Base-by-base conservation (phyloP, 345 rosid genomes). In the Eucalyptus fibrosa region DNA sequence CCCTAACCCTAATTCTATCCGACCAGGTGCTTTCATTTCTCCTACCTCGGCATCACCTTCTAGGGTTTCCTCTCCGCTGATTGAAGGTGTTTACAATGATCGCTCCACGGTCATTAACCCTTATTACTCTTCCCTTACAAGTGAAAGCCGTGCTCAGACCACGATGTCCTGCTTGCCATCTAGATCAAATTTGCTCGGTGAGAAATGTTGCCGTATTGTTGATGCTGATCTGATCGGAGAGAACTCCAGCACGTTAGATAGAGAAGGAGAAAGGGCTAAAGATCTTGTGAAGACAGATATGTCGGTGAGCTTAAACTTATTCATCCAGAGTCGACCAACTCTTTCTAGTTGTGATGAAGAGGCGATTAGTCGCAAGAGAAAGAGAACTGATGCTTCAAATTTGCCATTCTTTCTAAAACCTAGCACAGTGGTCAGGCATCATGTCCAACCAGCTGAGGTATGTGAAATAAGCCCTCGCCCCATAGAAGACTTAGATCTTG, bases 401-500 rank as follows among this genome's bases (percentile, higher is more conserved):
- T 60, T 93, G 86, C 96, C 96, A 21, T 92, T 94, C 86, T 92
- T 93, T 69, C 65, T 91, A 50, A 91, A 91, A 90, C 92, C 96
- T 67, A 89, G 92, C 88, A 89, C 96, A 32, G 88, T 90, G 81
- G 92, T 91, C 86, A 91, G 88, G 89, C 92, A 90, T 90, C 91
- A 77, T 77, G 30, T 92, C 34, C 90, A 87, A 89, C 89, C 91
- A 37, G 37, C 40, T 65, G 95, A 93, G 88, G 92, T 90, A 83
- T 77, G 86, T 51, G 93, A 93, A 89, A 93, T 91, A 32, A 92
- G 92, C 89, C 91, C 91, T 88, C 90, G 90, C 89, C 88, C 90
- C 15, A 89, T 90, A 86, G 97, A 96, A 89, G 99, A 95, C 44
- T 87, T 97, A 91, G 99, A 97, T 94, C 99, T 97, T 88, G 99